Percentiles rank a stretch among this genome's conserved stretches.
Conservation (phyloP, 179 eudicot genomes). For the Corrigiola litoralis region DNA sequence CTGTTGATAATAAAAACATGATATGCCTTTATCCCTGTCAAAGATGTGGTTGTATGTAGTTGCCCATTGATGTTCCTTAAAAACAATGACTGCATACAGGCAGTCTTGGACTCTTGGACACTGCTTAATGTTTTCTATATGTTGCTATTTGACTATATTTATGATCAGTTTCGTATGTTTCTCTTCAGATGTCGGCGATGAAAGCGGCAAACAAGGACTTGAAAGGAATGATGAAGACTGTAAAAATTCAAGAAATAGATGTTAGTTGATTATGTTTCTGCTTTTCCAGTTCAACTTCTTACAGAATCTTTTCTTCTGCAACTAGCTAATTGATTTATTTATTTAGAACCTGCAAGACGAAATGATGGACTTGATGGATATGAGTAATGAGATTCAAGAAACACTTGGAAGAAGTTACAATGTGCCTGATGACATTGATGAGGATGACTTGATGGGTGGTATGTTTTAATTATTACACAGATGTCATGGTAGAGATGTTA, state of each 20-base stretch:
- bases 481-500: too few species aligned
- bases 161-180: neutral
- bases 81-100: neutral
- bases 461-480: slow-evolving; percentile 17
- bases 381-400: slow-evolving; percentile 95
- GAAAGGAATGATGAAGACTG: slow-evolving; percentile 99
- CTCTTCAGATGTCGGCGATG: slow-evolving; percentile 73
- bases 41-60: slow-evolving; percentile 14
- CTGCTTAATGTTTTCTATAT: neutral
- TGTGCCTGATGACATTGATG: slow-evolving; percentile 95
- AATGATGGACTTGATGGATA: slow-evolving; percentile 95
- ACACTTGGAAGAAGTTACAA: slow-evolving; percentile 90
- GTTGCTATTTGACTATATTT: neutral
- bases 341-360: slow-evolving; percentile 93
- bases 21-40: slow-evolving; percentile 2
- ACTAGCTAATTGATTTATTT: slow-evolving; percentile 2
- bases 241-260: slow-evolving; percentile 87
- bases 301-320: neutral
- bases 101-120: neutral
- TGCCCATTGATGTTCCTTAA: neutral
- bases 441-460: slow-evolving; percentile 98
- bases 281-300: neutral
- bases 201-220: slow-evolving; percentile 90
- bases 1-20: neutral
- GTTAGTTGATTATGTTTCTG: slow-evolving; percentile 34